Evolutionary conservation across 164 flowering plant genomes (phyloP).

Genomic region (Nymphaea thermarum): DNA sequence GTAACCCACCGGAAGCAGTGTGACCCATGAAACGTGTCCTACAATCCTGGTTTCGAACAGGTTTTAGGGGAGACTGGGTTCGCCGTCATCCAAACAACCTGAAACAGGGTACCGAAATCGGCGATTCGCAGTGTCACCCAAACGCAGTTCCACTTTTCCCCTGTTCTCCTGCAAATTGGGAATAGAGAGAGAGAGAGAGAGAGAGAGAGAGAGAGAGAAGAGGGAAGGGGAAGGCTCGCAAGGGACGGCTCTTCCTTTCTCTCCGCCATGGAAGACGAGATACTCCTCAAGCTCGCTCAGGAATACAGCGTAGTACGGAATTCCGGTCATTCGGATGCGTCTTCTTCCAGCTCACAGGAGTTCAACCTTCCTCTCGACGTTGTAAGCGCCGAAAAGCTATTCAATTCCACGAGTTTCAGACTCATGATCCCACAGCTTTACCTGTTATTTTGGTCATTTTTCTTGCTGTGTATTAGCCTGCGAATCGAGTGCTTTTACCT

Average conservation of each 20-base stretch:
- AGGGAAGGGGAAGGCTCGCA: not conserved
- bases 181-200: not conserved
- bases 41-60: too few species aligned
- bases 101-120: not conserved
- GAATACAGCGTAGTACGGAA: not conserved
- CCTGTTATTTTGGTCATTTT: not conserved
- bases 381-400: not conserved
- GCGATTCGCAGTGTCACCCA: not conserved
- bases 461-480: not conserved
- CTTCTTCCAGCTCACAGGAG: not conserved
- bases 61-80: too few species aligned
- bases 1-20: too few species aligned
- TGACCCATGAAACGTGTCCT: too few species aligned
- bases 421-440: not conserved
- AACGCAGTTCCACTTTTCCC: not conserved
- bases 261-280: not conserved
- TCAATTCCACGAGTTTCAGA: not conserved
- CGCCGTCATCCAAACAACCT: too few species aligned
- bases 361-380: not conserved
- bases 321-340: not conserved
- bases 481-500: not conserved
- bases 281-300: not conserved
- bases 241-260: too few species aligned
- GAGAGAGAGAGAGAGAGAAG: not conserved
- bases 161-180: not conserved